Evolutionary conservation across 768 basidiomycete species (phyloP).

Genomic region (Collybia mongolica): DNA sequence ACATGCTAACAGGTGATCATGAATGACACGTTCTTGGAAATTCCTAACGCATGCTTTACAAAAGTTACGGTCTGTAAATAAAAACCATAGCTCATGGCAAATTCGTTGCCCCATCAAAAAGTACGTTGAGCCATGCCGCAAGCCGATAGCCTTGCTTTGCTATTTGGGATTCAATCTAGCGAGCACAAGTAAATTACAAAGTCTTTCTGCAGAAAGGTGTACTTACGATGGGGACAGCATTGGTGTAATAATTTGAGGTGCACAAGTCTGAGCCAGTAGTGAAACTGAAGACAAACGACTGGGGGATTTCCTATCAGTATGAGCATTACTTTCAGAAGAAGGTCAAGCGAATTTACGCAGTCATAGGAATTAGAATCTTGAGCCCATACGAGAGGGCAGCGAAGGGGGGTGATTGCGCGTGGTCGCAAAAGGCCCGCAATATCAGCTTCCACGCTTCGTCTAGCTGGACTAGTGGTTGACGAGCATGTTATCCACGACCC

Average conservation of each 20-base stretch:
- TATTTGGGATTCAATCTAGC: constrained; percentile 42
- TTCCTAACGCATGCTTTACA: too few relatives aligned
- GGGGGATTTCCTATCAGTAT: not conserved
- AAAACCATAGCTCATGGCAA: constrained; percentile 26
- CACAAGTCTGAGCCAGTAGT: constrained; percentile 41
- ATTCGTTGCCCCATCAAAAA: constrained; percentile 39
- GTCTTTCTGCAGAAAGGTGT: not conserved
- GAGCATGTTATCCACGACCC: constrained; percentile 40
- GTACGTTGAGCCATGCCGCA: constrained; percentile 49
- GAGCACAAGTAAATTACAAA: not conserved
- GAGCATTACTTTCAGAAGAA: not conserved
- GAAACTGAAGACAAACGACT: constrained; percentile 45
- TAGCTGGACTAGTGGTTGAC: constrained; percentile 29
- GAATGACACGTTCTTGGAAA: too few relatives aligned
- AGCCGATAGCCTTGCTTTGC: constrained; percentile 48
- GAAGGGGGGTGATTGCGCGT: constrained; percentile 35
- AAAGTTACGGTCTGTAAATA: too few relatives aligned
- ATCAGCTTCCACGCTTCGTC: constrained; percentile 29
- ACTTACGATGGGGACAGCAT: constrained; percentile 34
- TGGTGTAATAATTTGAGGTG: constrained; percentile 36
- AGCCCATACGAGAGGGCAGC: constrained; percentile 49
- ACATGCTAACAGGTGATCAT: too few relatives aligned
- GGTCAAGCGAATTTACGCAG: constrained; percentile 30
- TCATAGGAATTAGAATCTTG: constrained; percentile 42
- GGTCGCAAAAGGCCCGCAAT: constrained; percentile 24